Evolutionary conservation across 768 basidiomycete species (phyloP).

Genomic region (Boletus edulis): DNA sequence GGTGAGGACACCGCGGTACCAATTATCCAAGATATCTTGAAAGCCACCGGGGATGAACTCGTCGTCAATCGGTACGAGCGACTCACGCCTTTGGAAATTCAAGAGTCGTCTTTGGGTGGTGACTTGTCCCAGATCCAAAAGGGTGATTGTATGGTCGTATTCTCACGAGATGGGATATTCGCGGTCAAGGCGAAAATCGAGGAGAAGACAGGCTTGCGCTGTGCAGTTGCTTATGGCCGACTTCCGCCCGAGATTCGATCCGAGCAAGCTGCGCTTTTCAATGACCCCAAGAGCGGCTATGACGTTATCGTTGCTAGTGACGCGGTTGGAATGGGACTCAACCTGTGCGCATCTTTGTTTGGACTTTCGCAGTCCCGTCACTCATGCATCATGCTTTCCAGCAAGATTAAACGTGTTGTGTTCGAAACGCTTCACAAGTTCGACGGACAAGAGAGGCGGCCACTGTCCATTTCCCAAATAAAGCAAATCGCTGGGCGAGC

Average conservation of each 20-base stretch:
- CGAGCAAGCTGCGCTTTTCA: conserved; percentile 92
- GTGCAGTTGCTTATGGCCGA: conserved; percentile 91
- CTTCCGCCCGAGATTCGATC: conserved; percentile 90
- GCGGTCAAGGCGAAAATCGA: conserved; percentile 72
- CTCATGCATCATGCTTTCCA: conserved; percentile 30
- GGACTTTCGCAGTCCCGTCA: neutral
- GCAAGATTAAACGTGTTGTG: conserved; percentile 88
- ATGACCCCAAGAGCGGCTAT: conserved; percentile 76
- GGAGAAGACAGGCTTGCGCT: conserved; percentile 64
- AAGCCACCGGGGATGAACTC: conserved; percentile 78
- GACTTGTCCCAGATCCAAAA: conserved; percentile 60
- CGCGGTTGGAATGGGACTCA: conserved; percentile 96
- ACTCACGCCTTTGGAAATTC: conserved; percentile 78
- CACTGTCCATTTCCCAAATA: conserved; percentile 69
- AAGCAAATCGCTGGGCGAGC: conserved; percentile 97
- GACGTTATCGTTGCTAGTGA: conserved; percentile 93
- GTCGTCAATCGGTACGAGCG: conserved; percentile 82
- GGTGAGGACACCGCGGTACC: conserved; percentile 93
- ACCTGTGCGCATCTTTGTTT: conserved; percentile 60
- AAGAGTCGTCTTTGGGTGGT: conserved; percentile 58
- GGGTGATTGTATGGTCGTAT: conserved; percentile 92
- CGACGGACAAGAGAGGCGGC: conserved; percentile 43
- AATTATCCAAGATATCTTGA: conserved; percentile 66
- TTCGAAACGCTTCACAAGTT: conserved; percentile 72
- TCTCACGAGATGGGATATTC: conserved; percentile 76